Conservation (phyloP, 495 filamentous ascomycete species). For the Elasticomyces elasticus region DNA sequence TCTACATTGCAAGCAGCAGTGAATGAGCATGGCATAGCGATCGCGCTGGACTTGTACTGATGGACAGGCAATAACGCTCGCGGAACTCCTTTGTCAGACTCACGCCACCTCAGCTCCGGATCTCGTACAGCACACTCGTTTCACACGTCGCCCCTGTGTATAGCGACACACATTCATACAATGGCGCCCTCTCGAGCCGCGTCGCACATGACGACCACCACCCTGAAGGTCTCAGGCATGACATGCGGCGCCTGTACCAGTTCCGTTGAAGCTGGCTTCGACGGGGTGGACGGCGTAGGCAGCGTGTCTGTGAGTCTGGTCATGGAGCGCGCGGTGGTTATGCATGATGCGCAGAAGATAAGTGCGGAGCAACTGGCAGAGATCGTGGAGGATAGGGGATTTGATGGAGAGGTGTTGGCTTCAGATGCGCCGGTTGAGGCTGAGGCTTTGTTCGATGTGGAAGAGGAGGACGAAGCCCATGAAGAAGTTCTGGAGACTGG, state of each 20-base stretch:
- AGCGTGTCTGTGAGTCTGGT: slow-evolving; percentile 84
- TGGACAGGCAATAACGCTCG: not conserved
- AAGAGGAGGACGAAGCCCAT: slow-evolving; percentile 22
- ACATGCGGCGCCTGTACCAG: slow-evolving; percentile 90
- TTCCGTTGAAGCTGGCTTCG: slow-evolving; percentile 76
- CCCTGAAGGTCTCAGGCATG: slow-evolving; percentile 82
- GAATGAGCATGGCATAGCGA: not conserved
- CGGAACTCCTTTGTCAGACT: not conserved
- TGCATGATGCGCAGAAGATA: slow-evolving; percentile 71
- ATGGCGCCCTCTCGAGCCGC: slow-evolving; percentile 14
- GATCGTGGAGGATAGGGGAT: slow-evolving; percentile 87
- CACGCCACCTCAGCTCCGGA: not conserved
- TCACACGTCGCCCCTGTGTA: not conserved
- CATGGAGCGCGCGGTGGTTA: slow-evolving; percentile 82
- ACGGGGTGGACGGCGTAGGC: slow-evolving; percentile 63
- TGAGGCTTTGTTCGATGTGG: slow-evolving; percentile 17
- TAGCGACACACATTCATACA: not conserved
- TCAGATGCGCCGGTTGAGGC: slow-evolving; percentile 50
- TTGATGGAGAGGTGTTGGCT: slow-evolving; percentile 83
- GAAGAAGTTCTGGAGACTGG: slow-evolving; percentile 15
- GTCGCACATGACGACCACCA: slow-evolving; percentile 86
- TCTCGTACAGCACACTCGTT: not conserved
- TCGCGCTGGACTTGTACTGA: not conserved
- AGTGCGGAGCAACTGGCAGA: slow-evolving; percentile 65
- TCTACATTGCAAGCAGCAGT: not conserved